Evolutionary conservation across 2,329 filamentous ascomycete genomes (phyloP).

Genomic region (Aspergillus hortae): DNA sequence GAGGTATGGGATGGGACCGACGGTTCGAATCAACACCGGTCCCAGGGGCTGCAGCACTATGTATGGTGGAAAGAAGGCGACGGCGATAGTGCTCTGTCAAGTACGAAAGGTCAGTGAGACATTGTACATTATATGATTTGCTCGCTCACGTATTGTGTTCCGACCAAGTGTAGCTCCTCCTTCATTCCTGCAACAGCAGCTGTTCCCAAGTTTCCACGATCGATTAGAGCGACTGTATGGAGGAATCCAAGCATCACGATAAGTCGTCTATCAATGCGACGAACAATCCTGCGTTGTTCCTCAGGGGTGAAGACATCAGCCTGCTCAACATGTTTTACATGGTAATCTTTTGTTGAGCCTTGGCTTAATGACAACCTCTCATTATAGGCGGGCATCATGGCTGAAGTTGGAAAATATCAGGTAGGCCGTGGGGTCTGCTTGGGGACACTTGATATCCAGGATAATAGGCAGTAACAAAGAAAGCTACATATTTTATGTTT

Average conservation of each 20-base stretch:
- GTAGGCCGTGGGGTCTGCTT: no score
- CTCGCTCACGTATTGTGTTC: conserved; percentile 13
- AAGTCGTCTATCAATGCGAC: conserved; percentile 14
- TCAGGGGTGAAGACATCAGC: not conserved
- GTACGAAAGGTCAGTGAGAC: not conserved
- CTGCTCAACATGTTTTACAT: not conserved
- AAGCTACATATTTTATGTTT: no score
- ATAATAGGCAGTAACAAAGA: no score
- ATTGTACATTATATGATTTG: no score
- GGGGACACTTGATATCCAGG: no score
- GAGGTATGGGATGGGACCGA: conserved; percentile 5
- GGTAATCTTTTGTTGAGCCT: not conserved
- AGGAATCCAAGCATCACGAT: conserved; percentile 17
- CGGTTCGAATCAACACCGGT: conserved; percentile 3
- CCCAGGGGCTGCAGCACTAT: conserved; percentile 5
- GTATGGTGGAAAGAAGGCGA: conserved; percentile 14
- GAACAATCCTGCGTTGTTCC: conserved; percentile 17
- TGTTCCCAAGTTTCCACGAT: conserved; percentile 15
- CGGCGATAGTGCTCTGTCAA: conserved; percentile 13
- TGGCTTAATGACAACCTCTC: not conserved
- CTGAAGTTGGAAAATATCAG: no score
- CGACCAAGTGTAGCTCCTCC: conserved; percentile 6
- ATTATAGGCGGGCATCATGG: not conserved
- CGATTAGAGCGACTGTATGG: conserved; percentile 16
- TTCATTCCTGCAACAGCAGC: conserved; percentile 17